Percentiles rank a stretch among this genome's conserved stretches.
Evolutionary conservation across 2,329 filamentous ascomycete genomes (phyloP).

Genomic region (Magnaporthales sp.): DNA sequence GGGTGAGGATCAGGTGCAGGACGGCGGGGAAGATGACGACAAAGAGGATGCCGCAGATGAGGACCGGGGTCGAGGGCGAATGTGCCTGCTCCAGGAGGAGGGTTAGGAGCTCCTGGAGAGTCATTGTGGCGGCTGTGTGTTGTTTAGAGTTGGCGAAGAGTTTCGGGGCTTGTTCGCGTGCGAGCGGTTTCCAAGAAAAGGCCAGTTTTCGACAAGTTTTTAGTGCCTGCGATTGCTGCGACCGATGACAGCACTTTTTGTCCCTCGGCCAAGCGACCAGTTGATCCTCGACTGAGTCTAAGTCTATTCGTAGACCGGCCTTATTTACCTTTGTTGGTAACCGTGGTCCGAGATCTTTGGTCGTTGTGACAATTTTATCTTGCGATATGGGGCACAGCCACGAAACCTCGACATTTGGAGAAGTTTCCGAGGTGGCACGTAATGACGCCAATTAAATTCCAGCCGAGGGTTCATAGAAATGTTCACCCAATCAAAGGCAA

Average conservation of each 20-base stretch:
- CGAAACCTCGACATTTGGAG: background rate
- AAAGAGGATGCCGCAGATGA: slow-evolving; percentile 62
- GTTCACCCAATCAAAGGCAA: background rate
- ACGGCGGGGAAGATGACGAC: slow-evolving; percentile 66
- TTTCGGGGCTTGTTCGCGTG: background rate
- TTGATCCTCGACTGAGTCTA: background rate
- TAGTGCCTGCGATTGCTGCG: background rate
- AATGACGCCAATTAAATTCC: background rate
- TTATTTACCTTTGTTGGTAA: background rate
- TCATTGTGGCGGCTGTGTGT: background rate
- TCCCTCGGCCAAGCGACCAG: background rate
- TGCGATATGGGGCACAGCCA: background rate
- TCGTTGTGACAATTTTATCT: background rate
- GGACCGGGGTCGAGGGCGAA: slow-evolving; percentile 49
- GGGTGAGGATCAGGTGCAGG: slow-evolving; percentile 68
- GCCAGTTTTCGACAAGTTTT: background rate
- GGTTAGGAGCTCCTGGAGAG: slow-evolving; percentile 18
- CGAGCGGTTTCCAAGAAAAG: background rate
- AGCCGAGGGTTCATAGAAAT: background rate
- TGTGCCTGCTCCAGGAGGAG: slow-evolving; percentile 42
- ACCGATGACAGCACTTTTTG: background rate
- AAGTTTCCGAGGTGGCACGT: background rate
- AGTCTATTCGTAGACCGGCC: background rate
- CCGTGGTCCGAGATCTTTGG: no score
- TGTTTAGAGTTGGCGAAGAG: background rate